Evolutionary conservation across 345 rosid species (phyloP), one percentile per base, ranked within the genome.

Genomic region (Citropsis articulata): DNA sequence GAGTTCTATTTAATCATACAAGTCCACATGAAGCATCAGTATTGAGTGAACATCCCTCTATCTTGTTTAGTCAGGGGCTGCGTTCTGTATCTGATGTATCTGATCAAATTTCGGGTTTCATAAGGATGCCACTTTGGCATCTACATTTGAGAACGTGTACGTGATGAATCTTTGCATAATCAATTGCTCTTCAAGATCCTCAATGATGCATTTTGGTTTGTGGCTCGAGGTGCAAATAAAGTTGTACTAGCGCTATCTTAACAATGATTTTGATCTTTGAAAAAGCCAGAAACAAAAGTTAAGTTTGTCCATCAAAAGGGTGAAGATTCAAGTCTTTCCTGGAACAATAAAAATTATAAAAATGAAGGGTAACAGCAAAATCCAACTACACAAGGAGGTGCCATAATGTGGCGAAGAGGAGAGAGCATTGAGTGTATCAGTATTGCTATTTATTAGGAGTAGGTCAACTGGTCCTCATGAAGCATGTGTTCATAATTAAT

Each of bases 371-470:
- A 65, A 33, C 25, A 35, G 42, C 68, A 64, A 31, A 64, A 64
- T 19, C 68, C 40, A 69, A 8, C 13, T 16, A 62, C 48, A 42
- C 22, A 36, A 36, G 9, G 31, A 9, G 69, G 66, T 31, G 66
- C 22, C n/a, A 81, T 75, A 67, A 84, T 53, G 42, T n/a, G 84
- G 84, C 76, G 38, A 81, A 53, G 77, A 18, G 21, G 18, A 19
- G 75, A 60, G 69, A 6, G 84, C 88, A 78, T 83, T 83, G 71
- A 80, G 59, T 78, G 80, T 42, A 27, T 45, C 18, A 12, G 50
- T 3, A 45, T 12, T 13, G 18, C 50, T 45, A 45, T 53, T 53
- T 18, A 53, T 18, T 53, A 18, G 22, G 21, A 61, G 62, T 7
- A 5, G 9, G 62, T 59, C 28, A 53, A 18, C 57, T 53, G 57